A percentile compares a stretch with the other conserved stretches of the same genome.
phyloP scores from a whole-genome alignment of 164 flowering plant species.

The Brasenia schreberi region DNA sequence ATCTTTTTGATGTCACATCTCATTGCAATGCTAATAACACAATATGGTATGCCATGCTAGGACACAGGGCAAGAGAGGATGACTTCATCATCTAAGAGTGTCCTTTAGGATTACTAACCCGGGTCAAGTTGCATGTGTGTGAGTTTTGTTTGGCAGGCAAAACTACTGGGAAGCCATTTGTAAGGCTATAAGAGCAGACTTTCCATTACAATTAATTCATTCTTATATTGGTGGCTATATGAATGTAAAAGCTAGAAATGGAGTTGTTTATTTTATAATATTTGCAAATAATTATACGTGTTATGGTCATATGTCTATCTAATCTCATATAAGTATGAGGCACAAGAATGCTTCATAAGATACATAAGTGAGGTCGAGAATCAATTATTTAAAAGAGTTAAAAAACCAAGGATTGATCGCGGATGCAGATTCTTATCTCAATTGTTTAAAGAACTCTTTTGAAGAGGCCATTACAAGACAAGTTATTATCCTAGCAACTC shows the following conservation, averaged over 20 bases:
- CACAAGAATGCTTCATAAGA: too few relatives aligned
- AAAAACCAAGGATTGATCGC: not conserved
- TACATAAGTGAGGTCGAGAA: not conserved
- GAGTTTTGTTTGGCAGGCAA: not conserved
- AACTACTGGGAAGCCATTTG: not conserved
- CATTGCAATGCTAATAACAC: not conserved
- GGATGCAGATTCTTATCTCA: not conserved
- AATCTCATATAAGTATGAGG: too few relatives aligned
- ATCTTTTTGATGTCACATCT: not conserved
- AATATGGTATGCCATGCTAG: not conserved
- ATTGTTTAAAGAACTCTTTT: not conserved
- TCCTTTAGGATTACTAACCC: not conserved
- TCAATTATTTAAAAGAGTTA: not conserved
- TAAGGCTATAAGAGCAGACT: not conserved
- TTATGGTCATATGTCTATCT: too few relatives aligned
- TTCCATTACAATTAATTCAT: not conserved
- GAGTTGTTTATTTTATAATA: not conserved
- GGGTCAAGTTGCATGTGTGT: not conserved
- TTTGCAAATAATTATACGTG: not conserved
- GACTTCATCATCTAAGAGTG: not conserved
- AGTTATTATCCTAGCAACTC: not conserved
- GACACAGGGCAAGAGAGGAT: not conserved
- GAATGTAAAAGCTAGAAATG: not conserved
- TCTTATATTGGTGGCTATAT: not conserved
- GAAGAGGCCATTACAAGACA: not conserved